Conservation (phyloP, 495 filamentous ascomycete species). For the Penicillium salamii region DNA sequence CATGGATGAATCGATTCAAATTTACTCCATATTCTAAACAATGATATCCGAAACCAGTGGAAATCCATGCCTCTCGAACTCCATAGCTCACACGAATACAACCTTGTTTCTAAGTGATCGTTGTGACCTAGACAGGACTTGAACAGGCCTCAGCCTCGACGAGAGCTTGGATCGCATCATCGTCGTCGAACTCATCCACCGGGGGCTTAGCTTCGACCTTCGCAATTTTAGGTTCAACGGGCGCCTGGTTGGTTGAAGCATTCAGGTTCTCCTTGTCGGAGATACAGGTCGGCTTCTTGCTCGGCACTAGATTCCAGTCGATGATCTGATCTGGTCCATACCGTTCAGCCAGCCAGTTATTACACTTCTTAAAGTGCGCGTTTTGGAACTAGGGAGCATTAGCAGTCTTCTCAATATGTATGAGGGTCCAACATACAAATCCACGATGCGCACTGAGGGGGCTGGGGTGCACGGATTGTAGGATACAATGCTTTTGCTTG, state of each 20-base stretch:
- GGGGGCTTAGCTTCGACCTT: constrained; percentile 9
- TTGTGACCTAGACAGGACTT: not conserved
- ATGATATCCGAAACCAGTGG: no score
- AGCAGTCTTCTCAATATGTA: constrained; percentile 1
- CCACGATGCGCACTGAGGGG: constrained; percentile 77
- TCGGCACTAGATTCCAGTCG: constrained; percentile 73
- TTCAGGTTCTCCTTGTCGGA: constrained; percentile 21
- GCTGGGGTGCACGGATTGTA: constrained; percentile 87
- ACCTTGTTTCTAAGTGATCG: no score
- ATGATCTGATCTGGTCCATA: constrained; percentile 80
- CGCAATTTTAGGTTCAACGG: constrained; percentile 4
- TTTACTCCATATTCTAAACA: no score
- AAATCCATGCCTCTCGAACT: no score
- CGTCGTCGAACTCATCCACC: constrained; percentile 39
- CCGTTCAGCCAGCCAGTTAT: constrained; percentile 76
- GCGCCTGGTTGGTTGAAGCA: constrained; percentile 4
- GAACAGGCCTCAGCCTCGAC: constrained; percentile 24
- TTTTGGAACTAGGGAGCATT: constrained; percentile 63
- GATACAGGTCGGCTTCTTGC: constrained; percentile 14
- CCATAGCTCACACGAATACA: no score
- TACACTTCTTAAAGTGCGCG: constrained; percentile 82
- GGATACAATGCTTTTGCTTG: constrained; percentile 65
- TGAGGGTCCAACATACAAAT: constrained; percentile 49
- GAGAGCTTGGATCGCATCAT: constrained; percentile 42
- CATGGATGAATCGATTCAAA: no score